Percentiles rank a stretch among this genome's conserved stretches.
These are phyloP conservation scores for Casuarina equisetifolia DNA, from an alignment of 306 rosid genomes.

Conservation along the genomic window DNA sequence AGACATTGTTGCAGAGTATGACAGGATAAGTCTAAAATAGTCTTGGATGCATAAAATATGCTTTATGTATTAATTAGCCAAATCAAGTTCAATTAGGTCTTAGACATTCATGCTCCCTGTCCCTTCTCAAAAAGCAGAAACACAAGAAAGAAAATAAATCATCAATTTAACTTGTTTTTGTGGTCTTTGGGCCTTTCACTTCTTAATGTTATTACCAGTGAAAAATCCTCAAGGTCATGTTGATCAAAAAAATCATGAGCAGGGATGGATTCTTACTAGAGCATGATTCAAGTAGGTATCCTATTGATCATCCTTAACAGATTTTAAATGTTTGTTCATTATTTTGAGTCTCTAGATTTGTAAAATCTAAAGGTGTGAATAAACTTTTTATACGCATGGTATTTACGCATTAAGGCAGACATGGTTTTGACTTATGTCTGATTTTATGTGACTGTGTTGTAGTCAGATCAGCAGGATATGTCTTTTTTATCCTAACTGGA, in stretches of 20 bases:
- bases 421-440: neutral
- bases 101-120: too few species aligned
- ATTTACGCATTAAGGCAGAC: neutral
- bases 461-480: neutral
- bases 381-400: neutral
- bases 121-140: neutral
- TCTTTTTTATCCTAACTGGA: neutral
- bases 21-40: slow-evolving; percentile 8
- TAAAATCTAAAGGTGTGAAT: neutral
- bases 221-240: neutral
- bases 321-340: neutral
- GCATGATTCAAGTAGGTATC: neutral
- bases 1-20: slow-evolving; percentile 1
- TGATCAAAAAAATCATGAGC: neutral
- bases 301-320: neutral
- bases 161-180: neutral
- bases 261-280: neutral
- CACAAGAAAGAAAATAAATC: neutral
- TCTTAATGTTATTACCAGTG: neutral
- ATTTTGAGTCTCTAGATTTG: neutral
- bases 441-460: neutral
- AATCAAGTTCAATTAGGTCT: neutral
- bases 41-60: neutral
- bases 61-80: neutral
- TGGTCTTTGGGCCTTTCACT: neutral